Conservation (phyloP, 2,329 filamentous ascomycete genomes). For the Chrysoporthe cubensis region DNA sequence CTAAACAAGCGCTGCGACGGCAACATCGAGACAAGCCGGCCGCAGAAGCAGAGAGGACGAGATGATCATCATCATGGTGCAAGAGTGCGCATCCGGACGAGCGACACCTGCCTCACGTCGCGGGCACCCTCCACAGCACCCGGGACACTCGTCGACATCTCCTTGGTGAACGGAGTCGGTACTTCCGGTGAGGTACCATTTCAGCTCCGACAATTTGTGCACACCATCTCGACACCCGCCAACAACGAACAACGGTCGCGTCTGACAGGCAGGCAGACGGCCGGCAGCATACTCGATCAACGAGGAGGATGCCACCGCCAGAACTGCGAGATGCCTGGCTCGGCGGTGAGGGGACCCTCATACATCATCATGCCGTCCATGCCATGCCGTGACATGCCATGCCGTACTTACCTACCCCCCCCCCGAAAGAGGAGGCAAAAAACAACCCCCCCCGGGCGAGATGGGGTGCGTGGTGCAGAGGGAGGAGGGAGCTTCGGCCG, state of each 20-base stretch:
- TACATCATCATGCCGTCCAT: neutral
- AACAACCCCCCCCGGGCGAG: no score
- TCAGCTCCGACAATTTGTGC: neutral
- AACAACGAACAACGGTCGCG: neutral
- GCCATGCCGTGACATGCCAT: neutral
- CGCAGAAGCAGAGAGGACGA: no score
- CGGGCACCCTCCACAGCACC: neutral
- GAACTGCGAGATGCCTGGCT: neutral
- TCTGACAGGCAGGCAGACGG: neutral
- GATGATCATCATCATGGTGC: conserved; percentile 2
- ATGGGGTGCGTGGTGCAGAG: no score
- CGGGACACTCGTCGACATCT: neutral
- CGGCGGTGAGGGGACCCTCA: conserved; percentile 5
- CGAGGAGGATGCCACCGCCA: neutral
- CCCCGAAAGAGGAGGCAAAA: no score
- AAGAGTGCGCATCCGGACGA: conserved; percentile 7
- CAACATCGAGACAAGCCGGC: conserved; percentile 1
- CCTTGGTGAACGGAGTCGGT: neutral
- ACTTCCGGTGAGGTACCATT: neutral
- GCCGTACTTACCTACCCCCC: no score
- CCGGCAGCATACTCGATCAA: no score
- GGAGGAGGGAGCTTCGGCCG: no score
- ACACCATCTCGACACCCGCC: neutral
- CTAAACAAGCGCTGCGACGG: conserved; percentile 25
- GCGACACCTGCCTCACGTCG: conserved; percentile 20